Evolutionary conservation across 257 asterid genomes (phyloP), one percentile per base, ranked within the genome.

Genomic region (Primulina huaijiensis): DNA sequence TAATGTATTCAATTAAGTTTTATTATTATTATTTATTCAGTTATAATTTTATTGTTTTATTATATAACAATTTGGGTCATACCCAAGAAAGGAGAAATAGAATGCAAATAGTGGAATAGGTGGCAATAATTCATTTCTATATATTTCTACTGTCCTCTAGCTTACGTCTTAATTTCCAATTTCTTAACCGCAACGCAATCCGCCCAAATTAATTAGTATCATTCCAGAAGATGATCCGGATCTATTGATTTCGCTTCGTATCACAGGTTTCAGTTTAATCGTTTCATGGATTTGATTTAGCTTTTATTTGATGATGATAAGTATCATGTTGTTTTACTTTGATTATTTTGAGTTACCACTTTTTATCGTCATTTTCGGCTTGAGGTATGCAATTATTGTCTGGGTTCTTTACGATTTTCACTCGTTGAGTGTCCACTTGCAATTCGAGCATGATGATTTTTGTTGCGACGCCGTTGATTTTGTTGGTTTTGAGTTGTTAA

Each of bases 131-230:
- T 43, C n/a, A 43, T 11, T 12, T 43, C 53, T 43, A 43, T 27
- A 27, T 27, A 50, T 16, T 16, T 50, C 57, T 50, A 50, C 8
- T 1, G 19, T 5, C 53, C 52, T 40, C 50, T 6, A 1, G 40
- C 2, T 7, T 35, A 7, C 50, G 0, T 40, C 25, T 40, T 11
- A 2, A 10, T 33, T 9, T 16, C 56, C 20, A 11, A 16, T 74
- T 71, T 71, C 85, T 80, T 74, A 75, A 74, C 65, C 80, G 75
- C 80, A 74, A 74, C 64, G 82, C 72, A 58, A 71, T 21, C 20
- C 64, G 57, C 17, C 71, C 71, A 31, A 10, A 50, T 64, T 68
- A 56, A 75, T 17, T 69, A 23, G 10, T 67, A 38, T 37, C 43
- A 34, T 64, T 4, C 21, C 25, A 31, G 46, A 19, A 1, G 27